phyloP scores from a whole-genome alignment of 352 stramenopile species.

The Globisporangium emineosum region DNA sequence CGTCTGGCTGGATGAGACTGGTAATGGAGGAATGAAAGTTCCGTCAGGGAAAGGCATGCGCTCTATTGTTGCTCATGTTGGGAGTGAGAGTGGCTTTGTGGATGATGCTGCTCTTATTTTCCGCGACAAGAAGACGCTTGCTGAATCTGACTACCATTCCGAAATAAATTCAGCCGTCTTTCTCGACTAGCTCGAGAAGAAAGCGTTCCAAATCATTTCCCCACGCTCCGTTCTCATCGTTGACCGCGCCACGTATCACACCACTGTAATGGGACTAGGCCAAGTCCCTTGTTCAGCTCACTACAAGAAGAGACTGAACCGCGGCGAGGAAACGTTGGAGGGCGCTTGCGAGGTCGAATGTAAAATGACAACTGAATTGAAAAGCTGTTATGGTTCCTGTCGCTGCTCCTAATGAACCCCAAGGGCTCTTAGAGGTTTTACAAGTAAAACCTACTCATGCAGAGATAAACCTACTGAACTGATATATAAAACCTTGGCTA shows the following conservation, averaged over 20 bases:
- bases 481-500: too few species aligned
- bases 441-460: too few species aligned
- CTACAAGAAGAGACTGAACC: too few species aligned
- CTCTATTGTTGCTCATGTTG: constrained; percentile 24
- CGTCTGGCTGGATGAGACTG: constrained; percentile 17
- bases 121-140: constrained; percentile 22
- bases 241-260: constrained; percentile 23
- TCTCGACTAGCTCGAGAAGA: constrained; percentile 22
- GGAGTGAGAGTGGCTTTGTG: constrained; percentile 20
- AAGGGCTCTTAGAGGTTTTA: too few species aligned
- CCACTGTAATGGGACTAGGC: too few species aligned
- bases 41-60: constrained; percentile 20
- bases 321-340: too few species aligned
- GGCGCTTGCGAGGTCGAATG: too few species aligned
- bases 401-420: too few species aligned
- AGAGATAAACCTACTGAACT: too few species aligned
- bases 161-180: constrained; percentile 28
- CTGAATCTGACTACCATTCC: constrained; percentile 28
- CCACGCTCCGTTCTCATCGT: constrained; percentile 20
- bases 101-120: constrained; percentile 21
- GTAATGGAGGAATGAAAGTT: constrained; percentile 19
- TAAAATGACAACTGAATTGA: too few species aligned
- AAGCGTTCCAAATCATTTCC: constrained; percentile 10
- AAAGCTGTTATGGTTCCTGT: too few species aligned
- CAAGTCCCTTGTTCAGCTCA: too few species aligned